A percentile compares a stretch with the other conserved stretches of the same genome.
phyloP scores from a whole-genome alignment of 2,329 filamentous ascomycete species.

The Mycogone perniciosa region DNA sequence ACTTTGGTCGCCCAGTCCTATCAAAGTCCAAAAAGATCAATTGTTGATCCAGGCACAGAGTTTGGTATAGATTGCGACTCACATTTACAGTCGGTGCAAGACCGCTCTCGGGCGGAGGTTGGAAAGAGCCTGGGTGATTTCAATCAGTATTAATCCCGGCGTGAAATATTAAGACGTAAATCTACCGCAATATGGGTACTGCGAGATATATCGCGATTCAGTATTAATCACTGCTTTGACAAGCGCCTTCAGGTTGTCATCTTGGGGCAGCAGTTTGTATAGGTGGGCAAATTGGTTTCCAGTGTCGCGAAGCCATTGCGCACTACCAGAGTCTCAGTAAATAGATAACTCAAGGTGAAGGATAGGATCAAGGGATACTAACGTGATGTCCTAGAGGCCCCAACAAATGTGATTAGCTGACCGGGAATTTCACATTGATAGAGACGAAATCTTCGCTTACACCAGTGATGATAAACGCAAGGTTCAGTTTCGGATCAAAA shows the following conservation, averaged over 20 bases:
- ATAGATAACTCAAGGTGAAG: background rate
- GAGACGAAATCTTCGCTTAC: conserved; percentile 61
- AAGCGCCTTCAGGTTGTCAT: conserved; percentile 57
- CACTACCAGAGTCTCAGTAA: conserved; percentile 10
- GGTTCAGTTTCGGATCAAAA: conserved; percentile 57
- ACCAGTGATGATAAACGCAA: conserved; percentile 76
- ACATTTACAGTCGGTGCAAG: conserved; percentile 21
- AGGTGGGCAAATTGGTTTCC: conserved; percentile 68
- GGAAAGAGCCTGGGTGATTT: conserved; percentile 61
- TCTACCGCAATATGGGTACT: conserved; percentile 63
- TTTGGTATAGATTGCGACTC: background rate
- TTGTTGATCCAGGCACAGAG: too few relatives aligned
- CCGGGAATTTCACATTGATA: conserved; percentile 34
- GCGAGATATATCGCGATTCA: conserved; percentile 61
- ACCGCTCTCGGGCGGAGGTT: conserved; percentile 71
- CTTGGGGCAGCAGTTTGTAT: conserved; percentile 49
- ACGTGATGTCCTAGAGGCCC: conserved; percentile 21
- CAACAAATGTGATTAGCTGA: background rate
- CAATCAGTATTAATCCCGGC: background rate
- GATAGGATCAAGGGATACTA: background rate
- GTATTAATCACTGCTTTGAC: conserved; percentile 68
- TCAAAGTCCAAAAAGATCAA: background rate
- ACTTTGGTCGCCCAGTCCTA: conserved; percentile 19
- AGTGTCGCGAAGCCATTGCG: conserved; percentile 73
- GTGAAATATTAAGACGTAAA: background rate